These are phyloP conservation scores for Veloboletus limbatus DNA, from an alignment of 1,284 basidiomycete species.

Conservation along the genomic window DNA sequence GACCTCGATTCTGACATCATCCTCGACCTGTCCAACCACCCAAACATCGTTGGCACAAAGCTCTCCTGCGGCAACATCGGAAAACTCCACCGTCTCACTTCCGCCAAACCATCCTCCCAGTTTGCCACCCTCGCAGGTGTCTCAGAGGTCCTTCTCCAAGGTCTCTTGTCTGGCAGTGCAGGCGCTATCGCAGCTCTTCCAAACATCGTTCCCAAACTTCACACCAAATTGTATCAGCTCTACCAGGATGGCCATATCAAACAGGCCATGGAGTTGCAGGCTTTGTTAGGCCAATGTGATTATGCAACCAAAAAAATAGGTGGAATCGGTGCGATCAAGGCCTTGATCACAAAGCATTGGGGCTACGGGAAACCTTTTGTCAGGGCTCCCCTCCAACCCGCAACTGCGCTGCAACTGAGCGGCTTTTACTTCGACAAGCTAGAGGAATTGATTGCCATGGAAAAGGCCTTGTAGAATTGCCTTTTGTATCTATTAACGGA, in stretches of 20 bases:
- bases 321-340: constrained; percentile 69
- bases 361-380: constrained; percentile 62
- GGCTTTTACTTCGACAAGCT: constrained; percentile 36
- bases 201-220: constrained; percentile 76
- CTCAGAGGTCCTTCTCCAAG: constrained; percentile 65
- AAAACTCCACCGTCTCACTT: constrained; percentile 76
- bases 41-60: constrained; percentile 88
- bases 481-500: constrained; percentile 9
- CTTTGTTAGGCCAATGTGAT: constrained; percentile 68
- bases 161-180: constrained; percentile 64
- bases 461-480: constrained; percentile 48
- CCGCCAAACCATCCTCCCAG: constrained; percentile 45
- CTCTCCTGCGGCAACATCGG: constrained; percentile 85
- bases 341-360: constrained; percentile 65
- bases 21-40: constrained; percentile 68
- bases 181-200: constrained; percentile 75
- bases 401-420: constrained; percentile 35
- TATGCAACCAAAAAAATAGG: constrained; percentile 72
- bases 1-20: constrained; percentile 86
- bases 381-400: constrained; percentile 56
- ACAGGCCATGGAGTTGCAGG: constrained; percentile 71
- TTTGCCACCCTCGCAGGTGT: constrained; percentile 67
- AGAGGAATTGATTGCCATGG: constrained; percentile 60
- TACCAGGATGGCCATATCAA: constrained; percentile 57
- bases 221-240: constrained; percentile 57